phyloP scores from a whole-genome alignment of 331 rosid species.

The Malus hybrid region DNA sequence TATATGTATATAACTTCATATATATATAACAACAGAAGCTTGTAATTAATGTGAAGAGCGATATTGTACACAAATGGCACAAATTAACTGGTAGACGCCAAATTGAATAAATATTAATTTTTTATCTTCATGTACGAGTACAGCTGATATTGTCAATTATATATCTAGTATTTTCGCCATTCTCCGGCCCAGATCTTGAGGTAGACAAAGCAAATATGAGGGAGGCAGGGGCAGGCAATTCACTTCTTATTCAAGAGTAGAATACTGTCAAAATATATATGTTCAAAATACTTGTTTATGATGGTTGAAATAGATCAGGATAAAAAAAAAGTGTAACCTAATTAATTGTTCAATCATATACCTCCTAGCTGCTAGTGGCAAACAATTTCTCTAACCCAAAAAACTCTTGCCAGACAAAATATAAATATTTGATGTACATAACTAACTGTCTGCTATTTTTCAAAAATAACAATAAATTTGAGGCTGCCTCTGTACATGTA shows the following conservation, averaged over 20 bases:
- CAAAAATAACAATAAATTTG: neutral
- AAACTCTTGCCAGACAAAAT: constrained; percentile 17
- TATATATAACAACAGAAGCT: neutral
- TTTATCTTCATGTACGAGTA: neutral
- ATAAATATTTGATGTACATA: neutral
- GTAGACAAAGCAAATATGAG: neutral
- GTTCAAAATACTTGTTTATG: neutral
- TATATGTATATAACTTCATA: neutral
- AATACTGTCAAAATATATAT: neutral
- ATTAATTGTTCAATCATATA: neutral
- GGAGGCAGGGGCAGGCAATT: neutral
- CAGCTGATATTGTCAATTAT: neutral
- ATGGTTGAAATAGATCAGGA: neutral
- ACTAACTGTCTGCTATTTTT: constrained; percentile 1
- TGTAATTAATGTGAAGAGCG: neutral
- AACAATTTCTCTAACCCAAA: constrained; percentile 12
- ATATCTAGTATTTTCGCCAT: neutral
- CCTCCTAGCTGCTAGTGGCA: neutral
- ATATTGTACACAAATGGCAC: neutral
- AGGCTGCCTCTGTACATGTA: neutral
- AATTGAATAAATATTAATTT: neutral
- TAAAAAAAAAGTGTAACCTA: neutral
- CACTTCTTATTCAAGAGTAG: neutral
- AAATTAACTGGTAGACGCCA: neutral
- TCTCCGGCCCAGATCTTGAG: neutral